These are phyloP conservation scores for Mimosa bimucronata DNA, from an alignment of 306 rosid species.

Conservation along the genomic window DNA sequence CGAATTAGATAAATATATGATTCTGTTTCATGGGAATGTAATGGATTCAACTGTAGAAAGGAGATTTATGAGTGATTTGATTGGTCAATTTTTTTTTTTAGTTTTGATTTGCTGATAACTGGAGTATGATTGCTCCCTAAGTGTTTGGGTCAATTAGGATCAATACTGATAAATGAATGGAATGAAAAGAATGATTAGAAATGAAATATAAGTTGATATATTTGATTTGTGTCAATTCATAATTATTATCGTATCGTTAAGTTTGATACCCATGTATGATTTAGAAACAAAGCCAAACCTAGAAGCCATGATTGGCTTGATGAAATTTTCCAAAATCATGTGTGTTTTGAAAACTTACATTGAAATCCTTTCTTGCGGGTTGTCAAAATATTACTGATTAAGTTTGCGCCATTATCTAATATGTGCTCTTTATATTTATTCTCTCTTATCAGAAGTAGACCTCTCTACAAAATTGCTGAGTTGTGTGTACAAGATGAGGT, in stretches of 20 bases:
- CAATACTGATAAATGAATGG: background rate
- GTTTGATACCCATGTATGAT: slow-evolving; percentile 3
- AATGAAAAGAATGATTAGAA: slow-evolving; percentile 1
- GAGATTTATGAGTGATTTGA: background rate
- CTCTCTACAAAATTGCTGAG: slow-evolving; percentile 31
- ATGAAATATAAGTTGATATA: slow-evolving; percentile 5
- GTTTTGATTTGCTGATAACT: background rate
- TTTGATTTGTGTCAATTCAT: background rate
- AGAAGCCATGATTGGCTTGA: too few species aligned
- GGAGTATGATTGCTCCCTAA: background rate
- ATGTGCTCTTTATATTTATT: slow-evolving; percentile 20
- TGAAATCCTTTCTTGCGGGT: slow-evolving; percentile 9
- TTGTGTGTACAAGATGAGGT: slow-evolving; percentile 68
- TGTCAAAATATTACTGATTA: slow-evolving; percentile 7
- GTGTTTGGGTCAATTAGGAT: slow-evolving; percentile 12
- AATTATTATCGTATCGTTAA: background rate
- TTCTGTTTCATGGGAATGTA: slow-evolving; percentile 22
- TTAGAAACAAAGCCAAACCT: slow-evolving; percentile 22
- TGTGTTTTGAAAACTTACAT: background rate
- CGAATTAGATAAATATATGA: background rate
- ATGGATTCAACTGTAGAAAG: slow-evolving; percentile 16
- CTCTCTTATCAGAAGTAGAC: slow-evolving; percentile 49
- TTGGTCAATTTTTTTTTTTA: slow-evolving; percentile 25
- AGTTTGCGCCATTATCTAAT: slow-evolving; percentile 36
- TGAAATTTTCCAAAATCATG: background rate